A percentile compares a stretch with the other conserved stretches of the same genome.
These are phyloP conservation scores for Pontederia crassipes DNA, from an alignment of 176 grass and related monocot genomes.

Conservation along the genomic window DNA sequence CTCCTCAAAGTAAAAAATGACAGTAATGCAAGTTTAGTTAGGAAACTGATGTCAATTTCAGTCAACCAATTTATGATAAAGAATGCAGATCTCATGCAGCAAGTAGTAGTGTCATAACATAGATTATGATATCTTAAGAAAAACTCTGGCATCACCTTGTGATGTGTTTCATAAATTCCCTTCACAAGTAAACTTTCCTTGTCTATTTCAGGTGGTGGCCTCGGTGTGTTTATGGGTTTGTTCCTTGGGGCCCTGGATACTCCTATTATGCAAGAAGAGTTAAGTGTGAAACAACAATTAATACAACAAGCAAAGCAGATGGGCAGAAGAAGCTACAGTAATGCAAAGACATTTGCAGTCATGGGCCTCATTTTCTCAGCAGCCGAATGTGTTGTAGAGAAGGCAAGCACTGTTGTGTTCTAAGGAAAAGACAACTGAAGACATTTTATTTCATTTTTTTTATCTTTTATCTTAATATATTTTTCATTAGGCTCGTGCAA, in stretches of 20 bases:
- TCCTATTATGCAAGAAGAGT: constrained; percentile 56
- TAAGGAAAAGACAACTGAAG: not conserved
- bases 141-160: not conserved
- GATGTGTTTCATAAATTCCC: not conserved
- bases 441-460: not conserved
- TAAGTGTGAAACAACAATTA: constrained; percentile 76
- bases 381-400: constrained; percentile 75
- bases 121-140: too few relatives aligned
- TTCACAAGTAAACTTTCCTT: constrained; percentile 14
- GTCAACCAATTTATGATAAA: too few relatives aligned
- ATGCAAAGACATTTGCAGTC: constrained; percentile 85
- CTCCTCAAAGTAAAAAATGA: too few relatives aligned
- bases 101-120: too few relatives aligned
- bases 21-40: too few relatives aligned
- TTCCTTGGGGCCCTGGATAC: constrained; percentile 91
- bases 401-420: constrained; percentile 33
- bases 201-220: constrained; percentile 58
- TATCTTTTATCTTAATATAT: constrained; percentile 2
- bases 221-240: constrained; percentile 82
- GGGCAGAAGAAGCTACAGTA: constrained; percentile 70
- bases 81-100: too few relatives aligned
- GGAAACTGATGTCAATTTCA: too few relatives aligned
- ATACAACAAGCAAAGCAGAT: constrained; percentile 80
- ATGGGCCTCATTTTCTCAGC: constrained; percentile 92
- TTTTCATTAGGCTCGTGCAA: constrained; percentile 59